A percentile compares a stretch with the other conserved stretches of the same genome.
Conservation (phyloP, 305 asterid genomes). For the Petunia hybrid region DNA sequence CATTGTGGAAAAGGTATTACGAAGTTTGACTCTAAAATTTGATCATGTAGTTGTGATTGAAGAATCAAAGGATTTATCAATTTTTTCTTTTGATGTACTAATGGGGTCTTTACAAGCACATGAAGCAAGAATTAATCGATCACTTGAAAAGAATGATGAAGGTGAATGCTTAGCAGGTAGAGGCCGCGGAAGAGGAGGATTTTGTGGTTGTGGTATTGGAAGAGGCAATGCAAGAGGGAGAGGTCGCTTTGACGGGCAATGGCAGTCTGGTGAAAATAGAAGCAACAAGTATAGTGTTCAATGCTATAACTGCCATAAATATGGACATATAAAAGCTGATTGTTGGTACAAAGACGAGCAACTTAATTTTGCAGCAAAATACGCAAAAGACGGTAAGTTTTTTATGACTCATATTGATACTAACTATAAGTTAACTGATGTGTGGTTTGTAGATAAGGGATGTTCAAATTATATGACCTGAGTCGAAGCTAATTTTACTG, state of each 20-base stretch:
- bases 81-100: conserved; percentile 30
- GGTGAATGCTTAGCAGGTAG: too few species aligned
- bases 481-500: background rate
- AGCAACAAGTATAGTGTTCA: background rate
- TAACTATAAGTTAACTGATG: background rate
- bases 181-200: too few species aligned
- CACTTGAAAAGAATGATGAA: too few species aligned
- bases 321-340: too few species aligned
- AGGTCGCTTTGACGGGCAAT: background rate
- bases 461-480: conserved; percentile 33
- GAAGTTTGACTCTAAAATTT: conserved; percentile 29
- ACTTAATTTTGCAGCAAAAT: background rate
- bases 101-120: conserved; percentile 31
- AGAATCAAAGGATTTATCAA: conserved; percentile 31
- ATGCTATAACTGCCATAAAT: background rate
- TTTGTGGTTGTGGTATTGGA: too few species aligned
- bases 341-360: too few species aligned
- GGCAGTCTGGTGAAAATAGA: too few species aligned
- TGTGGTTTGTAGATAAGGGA: conserved; percentile 30
- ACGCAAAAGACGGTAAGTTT: background rate
- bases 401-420: too few species aligned
- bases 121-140: too few species aligned
- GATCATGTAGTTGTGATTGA: conserved; percentile 32
- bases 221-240: background rate
- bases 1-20: too few species aligned